Evolutionary conservation across 2,329 filamentous ascomycete species (phyloP).

Genomic region (Biscogniauxia marginata): DNA sequence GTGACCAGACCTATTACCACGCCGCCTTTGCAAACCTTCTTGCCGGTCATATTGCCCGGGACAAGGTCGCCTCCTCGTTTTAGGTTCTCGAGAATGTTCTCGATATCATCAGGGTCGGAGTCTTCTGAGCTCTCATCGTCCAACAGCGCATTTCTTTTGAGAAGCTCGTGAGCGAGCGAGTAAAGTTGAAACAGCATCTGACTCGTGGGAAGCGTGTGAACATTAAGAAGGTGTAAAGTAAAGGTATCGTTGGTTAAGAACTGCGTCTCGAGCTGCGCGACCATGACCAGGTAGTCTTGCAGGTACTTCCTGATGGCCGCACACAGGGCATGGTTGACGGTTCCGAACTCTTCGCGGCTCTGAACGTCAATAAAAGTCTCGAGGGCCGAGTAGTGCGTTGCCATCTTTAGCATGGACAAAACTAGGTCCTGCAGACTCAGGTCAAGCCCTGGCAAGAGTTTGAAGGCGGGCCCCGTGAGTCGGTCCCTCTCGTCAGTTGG

Average conservation of each 20-base stretch:
- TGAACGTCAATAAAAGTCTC: conserved; percentile 94
- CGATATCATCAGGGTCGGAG: conserved; percentile 77
- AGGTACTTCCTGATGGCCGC: conserved; percentile 89
- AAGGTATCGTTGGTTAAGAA: conserved; percentile 86
- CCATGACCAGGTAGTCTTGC: conserved; percentile 89
- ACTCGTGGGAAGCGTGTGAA: conserved; percentile 85
- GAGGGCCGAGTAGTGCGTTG: conserved; percentile 87
- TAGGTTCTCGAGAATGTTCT: conserved; percentile 88
- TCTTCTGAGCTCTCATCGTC: conserved; percentile 75
- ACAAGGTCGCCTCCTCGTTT: conserved; percentile 82
- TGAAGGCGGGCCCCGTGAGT: conserved; percentile 77
- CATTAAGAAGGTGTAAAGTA: conserved; percentile 87
- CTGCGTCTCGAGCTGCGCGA: conserved; percentile 91
- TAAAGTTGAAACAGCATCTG: conserved; percentile 93
- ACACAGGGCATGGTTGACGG: conserved; percentile 93
- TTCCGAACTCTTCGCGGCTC: conserved; percentile 87
- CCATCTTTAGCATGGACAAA: conserved; percentile 86
- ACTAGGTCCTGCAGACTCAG: conserved; percentile 88
- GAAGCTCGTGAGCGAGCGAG: conserved; percentile 78
- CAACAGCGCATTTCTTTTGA: conserved; percentile 83
- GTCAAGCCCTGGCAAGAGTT: conserved; percentile 79
- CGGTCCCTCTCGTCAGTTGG: conserved; percentile 83
- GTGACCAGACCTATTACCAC: conserved; percentile 88
- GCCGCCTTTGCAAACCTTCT: conserved; percentile 96
- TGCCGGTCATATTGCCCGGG: conserved; percentile 74